phyloP scores from a whole-genome alignment of 805 yeast species.

The Starmerella bombicola region DNA sequence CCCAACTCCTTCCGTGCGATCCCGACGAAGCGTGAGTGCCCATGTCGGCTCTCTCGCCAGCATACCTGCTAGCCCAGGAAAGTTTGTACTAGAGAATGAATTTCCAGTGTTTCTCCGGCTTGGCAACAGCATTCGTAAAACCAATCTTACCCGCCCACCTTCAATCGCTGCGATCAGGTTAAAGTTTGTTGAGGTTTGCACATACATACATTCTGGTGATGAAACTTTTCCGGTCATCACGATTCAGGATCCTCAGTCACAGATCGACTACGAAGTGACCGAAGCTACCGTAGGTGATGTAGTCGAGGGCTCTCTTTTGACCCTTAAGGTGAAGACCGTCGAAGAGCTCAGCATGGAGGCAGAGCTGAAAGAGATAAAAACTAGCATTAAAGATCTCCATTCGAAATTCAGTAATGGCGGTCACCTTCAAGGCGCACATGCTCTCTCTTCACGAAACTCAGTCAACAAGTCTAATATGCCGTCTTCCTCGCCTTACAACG shows the following conservation, averaged over 20 bases:
- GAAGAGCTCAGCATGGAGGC: conserved; percentile 24
- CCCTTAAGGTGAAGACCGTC: conserved; percentile 40
- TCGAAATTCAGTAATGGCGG: not conserved
- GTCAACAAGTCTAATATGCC: not conserved
- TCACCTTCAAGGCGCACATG: not conserved
- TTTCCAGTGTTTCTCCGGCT: conserved; percentile 27
- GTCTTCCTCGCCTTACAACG: not conserved
- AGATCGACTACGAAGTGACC: conserved; percentile 69
- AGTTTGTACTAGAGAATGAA: not conserved
- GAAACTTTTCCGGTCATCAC: conserved; percentile 68
- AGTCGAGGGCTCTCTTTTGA: conserved; percentile 45
- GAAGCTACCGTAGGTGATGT: conserved; percentile 51
- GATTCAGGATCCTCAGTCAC: conserved; percentile 46
- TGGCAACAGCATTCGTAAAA: conserved; percentile 24
- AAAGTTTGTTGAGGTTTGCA: conserved; percentile 75
- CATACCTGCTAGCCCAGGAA: not conserved
- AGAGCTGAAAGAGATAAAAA: conserved; percentile 17
- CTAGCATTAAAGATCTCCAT: conserved; percentile 24
- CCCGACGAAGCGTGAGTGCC: not conserved
- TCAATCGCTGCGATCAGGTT: conserved; percentile 34
- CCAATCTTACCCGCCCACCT: conserved; percentile 15
- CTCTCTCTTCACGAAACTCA: not conserved
- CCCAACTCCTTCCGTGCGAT: not conserved
- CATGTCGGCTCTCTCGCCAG: not conserved
- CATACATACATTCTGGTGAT: conserved; percentile 56